Evolutionary conservation across 805 yeast species (phyloP).

Genomic region (Wickerhamiella australiensis): DNA sequence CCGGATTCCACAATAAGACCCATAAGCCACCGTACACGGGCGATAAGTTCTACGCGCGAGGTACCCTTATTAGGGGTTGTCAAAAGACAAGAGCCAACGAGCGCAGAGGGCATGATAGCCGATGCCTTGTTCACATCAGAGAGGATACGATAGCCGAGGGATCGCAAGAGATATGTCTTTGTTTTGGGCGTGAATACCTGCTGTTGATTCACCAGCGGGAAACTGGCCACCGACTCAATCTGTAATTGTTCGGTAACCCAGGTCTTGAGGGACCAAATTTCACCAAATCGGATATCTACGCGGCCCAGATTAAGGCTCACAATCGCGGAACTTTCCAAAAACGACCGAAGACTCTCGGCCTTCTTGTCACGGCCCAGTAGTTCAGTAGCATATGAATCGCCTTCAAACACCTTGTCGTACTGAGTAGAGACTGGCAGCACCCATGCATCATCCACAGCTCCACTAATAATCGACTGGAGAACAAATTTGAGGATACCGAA

Average conservation of each 20-base stretch:
- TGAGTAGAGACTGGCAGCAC: slow-evolving; percentile 47
- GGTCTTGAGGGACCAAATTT: slow-evolving; percentile 32
- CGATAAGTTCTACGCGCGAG: slow-evolving; percentile 27
- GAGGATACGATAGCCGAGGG: slow-evolving; percentile 42
- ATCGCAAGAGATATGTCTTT: slow-evolving; percentile 30
- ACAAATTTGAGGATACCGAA: slow-evolving; percentile 48
- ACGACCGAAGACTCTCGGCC: slow-evolving; percentile 37
- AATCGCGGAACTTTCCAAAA: slow-evolving; percentile 27
- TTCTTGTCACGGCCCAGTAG: slow-evolving; percentile 45
- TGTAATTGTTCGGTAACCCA: slow-evolving; percentile 27
- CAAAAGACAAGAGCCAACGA: slow-evolving; percentile 38
- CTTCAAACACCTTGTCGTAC: slow-evolving; percentile 49
- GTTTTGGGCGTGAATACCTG: not conserved
- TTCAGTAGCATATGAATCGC: slow-evolving; percentile 42
- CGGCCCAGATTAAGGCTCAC: slow-evolving; percentile 31
- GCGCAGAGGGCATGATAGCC: slow-evolving; percentile 42
- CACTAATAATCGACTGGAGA: slow-evolving; percentile 36
- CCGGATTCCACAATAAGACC: slow-evolving; percentile 28
- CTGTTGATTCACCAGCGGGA: slow-evolving; percentile 7
- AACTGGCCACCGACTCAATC: slow-evolving; percentile 13
- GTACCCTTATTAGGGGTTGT: slow-evolving; percentile 33
- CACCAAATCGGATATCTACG: slow-evolving; percentile 32
- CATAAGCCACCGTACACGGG: slow-evolving; percentile 30
- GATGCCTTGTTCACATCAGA: slow-evolving; percentile 41
- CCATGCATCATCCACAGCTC: slow-evolving; percentile 32